Evolutionary conservation across 1,139 yeast genomes (phyloP).

Genomic region (Kodamaea fungicola): DNA sequence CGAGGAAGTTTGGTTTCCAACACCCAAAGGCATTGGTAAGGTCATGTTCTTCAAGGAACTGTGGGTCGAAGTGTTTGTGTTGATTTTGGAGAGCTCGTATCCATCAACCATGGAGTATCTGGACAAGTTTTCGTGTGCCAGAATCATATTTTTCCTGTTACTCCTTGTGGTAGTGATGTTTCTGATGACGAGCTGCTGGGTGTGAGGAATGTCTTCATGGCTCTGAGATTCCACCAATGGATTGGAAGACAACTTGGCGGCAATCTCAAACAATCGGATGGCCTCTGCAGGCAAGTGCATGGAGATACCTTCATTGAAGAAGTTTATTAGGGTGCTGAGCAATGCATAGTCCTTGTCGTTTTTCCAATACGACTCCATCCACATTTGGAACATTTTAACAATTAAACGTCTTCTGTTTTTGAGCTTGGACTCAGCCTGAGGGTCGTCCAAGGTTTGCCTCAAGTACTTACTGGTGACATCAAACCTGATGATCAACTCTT

Average conservation of each 20-base stretch:
- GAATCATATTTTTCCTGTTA: constrained; percentile 21
- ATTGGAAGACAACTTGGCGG: constrained; percentile 49
- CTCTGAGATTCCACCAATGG: constrained; percentile 6
- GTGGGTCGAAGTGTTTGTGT: constrained; percentile 41
- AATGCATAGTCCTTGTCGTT: constrained; percentile 55
- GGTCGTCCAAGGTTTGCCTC: constrained; percentile 28
- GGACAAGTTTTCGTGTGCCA: constrained; percentile 20
- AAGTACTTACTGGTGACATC: constrained; percentile 42
- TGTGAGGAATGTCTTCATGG: constrained; percentile 9
- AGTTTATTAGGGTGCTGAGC: constrained; percentile 67
- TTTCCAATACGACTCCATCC: constrained; percentile 91
- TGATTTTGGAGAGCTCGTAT: constrained; percentile 46
- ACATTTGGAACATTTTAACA: constrained; percentile 64
- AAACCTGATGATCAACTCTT: constrained; percentile 65
- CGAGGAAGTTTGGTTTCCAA: constrained; percentile 41
- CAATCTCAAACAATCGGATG: constrained; percentile 56
- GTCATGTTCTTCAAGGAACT: constrained; percentile 36
- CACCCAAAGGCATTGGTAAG: constrained; percentile 42
- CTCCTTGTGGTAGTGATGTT: constrained; percentile 36
- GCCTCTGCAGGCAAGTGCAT: constrained; percentile 59
- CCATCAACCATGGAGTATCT: constrained; percentile 50
- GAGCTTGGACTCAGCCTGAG: constrained; percentile 47
- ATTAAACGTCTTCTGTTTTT: constrained; percentile 67
- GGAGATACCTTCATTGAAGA: constrained; percentile 71
- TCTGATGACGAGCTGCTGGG: constrained; percentile 43